phyloP scores from a whole-genome alignment of 768 basidiomycete genomes.

The Udeniomyces megalosporus region DNA sequence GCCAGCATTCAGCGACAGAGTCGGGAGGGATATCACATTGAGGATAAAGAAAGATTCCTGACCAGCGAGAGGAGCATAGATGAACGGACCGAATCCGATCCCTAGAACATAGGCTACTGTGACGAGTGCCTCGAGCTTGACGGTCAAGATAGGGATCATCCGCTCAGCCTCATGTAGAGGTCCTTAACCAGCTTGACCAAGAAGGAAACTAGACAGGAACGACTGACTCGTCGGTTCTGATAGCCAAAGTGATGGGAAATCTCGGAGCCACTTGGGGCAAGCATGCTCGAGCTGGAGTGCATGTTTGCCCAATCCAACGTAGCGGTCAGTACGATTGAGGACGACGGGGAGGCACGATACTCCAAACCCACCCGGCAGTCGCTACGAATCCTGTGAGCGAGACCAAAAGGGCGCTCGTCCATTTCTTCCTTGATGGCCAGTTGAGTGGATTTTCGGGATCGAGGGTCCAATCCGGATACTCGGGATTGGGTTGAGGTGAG shows the following conservation, averaged over 20 bases:
- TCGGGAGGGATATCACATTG: background rate
- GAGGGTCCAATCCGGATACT: background rate
- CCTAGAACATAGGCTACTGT: background rate
- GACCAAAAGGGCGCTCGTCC: background rate
- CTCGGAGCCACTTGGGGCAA: too few relatives aligned
- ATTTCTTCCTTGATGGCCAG: background rate
- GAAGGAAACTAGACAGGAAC: too few relatives aligned
- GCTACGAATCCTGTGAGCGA: background rate
- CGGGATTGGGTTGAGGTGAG: too few relatives aligned
- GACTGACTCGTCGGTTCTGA: too few relatives aligned
- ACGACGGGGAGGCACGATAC: background rate
- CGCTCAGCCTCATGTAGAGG: too few relatives aligned
- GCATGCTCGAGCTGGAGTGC: too few relatives aligned
- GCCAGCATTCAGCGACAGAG: background rate
- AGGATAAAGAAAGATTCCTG: background rate
- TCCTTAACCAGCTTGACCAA: too few relatives aligned
- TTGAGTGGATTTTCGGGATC: background rate
- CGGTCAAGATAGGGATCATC: background rate
- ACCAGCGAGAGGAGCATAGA: background rate
- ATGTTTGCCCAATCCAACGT: background rate
- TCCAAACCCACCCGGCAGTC: background rate
- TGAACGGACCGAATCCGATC: conserved; percentile 8
- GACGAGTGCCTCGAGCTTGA: background rate
- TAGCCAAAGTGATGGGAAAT: too few relatives aligned
- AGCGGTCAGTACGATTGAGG: background rate